phyloP scores from a whole-genome alignment of 176 grass and related monocot genomes.

The Tuctoria greenei region DNA sequence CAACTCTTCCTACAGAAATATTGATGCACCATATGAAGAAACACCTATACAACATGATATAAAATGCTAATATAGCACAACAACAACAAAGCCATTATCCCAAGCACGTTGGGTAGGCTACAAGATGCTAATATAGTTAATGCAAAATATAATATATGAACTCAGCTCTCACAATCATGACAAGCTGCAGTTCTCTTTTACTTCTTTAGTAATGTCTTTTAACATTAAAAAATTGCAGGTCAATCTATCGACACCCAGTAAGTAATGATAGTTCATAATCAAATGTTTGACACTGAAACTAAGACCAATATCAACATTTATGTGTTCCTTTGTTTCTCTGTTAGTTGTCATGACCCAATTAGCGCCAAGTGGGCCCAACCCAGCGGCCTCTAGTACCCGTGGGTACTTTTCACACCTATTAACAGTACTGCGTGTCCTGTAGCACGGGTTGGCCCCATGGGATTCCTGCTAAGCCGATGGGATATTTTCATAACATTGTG shows the following conservation, averaged over 20 bases:
- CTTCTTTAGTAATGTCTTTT: neutral
- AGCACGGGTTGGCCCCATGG: no score
- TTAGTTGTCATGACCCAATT: no score
- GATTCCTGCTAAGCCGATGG: no score
- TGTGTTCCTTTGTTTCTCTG: neutral
- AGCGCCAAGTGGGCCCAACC: neutral
- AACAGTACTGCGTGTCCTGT: no score
- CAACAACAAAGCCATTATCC: no score
- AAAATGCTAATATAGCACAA: neutral
- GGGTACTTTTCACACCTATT: no score
- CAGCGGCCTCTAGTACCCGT: no score
- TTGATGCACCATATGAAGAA: slow-evolving; percentile 20
- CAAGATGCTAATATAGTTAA: no score
- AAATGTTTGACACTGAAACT: neutral
- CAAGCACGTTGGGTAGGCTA: no score
- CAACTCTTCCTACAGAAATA: slow-evolving; percentile 76
- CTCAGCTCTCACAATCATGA: neutral
- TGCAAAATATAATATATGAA: neutral
- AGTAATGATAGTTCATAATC: slow-evolving; percentile 8
- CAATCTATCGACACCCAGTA: neutral
- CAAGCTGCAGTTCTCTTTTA: slow-evolving; percentile 6
- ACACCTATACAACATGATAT: neutral
- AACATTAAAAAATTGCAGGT: neutral
- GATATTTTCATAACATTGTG: no score
- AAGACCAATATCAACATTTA: slow-evolving; percentile 1